Evolutionary conservation across 805 yeast genomes (phyloP).

Genomic region (Candida corydali): DNA sequence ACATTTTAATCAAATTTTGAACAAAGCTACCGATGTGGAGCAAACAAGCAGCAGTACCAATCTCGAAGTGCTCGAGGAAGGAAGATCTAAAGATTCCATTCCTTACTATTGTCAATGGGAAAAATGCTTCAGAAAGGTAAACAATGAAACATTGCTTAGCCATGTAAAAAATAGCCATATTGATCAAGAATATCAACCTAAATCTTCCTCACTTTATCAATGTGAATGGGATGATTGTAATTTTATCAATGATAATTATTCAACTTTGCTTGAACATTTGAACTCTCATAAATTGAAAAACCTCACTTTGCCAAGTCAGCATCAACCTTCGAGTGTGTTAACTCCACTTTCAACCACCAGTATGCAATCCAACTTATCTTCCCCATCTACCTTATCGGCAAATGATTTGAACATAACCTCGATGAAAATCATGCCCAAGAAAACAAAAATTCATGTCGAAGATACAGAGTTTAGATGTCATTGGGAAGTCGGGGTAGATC

Average conservation of each 20-base stretch:
- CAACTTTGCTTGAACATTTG: constrained; percentile 54
- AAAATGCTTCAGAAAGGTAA: constrained; percentile 46
- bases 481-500: constrained; percentile 34
- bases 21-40: no score
- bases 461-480: constrained; percentile 41
- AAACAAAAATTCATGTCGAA: constrained; percentile 7
- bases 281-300: constrained; percentile 21
- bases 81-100: no score
- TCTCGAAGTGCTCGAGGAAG: no score
- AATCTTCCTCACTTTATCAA: constrained; percentile 20
- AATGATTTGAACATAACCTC: constrained; percentile 26
- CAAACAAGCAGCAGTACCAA: no score
- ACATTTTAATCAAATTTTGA: constrained; percentile 23
- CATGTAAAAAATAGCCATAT: constrained; percentile 49
- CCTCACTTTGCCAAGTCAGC: background rate
- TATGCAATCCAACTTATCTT: constrained; percentile 10
- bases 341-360: constrained; percentile 10
- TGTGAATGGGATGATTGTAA: constrained; percentile 82
- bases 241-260: constrained; percentile 49
- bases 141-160: constrained; percentile 25
- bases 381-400: constrained; percentile 4
- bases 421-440: constrained; percentile 29
- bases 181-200: constrained; percentile 14
- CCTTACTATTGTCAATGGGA: constrained; percentile 62
- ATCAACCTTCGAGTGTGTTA: constrained; percentile 5